phyloP scores from a whole-genome alignment of 805 yeast genomes.

The Pichia manshurica region DNA sequence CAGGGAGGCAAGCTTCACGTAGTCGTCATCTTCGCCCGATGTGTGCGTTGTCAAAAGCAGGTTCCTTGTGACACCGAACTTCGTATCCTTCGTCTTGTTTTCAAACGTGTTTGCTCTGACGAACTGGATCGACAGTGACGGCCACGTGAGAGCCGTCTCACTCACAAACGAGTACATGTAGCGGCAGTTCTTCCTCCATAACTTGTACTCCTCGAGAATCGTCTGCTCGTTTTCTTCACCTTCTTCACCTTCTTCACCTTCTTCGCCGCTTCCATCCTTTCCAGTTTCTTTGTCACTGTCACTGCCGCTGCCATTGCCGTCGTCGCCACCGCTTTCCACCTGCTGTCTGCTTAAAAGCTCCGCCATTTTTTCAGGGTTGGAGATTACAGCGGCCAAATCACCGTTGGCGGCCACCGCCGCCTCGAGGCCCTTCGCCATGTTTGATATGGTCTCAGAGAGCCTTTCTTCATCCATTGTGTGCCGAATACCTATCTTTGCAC shows the following conservation, averaged over 20 bases:
- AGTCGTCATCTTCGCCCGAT: slow-evolving; percentile 60
- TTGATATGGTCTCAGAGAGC: not conserved
- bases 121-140: slow-evolving; percentile 77
- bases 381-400: not conserved
- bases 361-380: not conserved
- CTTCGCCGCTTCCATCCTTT: not conserved
- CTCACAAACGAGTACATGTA: slow-evolving; percentile 79
- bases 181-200: slow-evolving; percentile 78
- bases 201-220: slow-evolving; percentile 60
- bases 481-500: not conserved
- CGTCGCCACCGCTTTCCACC: not conserved
- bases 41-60: slow-evolving; percentile 70
- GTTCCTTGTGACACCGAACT: slow-evolving; percentile 36
- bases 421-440: not conserved
- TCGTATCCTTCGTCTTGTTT: slow-evolving; percentile 23
- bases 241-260: not conserved
- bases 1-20: slow-evolving; percentile 59
- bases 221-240: slow-evolving; percentile 23
- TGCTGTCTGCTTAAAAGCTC: not conserved
- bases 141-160: slow-evolving; percentile 79
- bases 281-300: not conserved
- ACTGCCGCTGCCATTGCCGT: not conserved
- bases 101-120: slow-evolving; percentile 40
- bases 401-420: not conserved
- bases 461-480: not conserved